phyloP scores from a whole-genome alignment of 2,329 filamentous ascomycete genomes.

The Cladosporium sp. region DNA sequence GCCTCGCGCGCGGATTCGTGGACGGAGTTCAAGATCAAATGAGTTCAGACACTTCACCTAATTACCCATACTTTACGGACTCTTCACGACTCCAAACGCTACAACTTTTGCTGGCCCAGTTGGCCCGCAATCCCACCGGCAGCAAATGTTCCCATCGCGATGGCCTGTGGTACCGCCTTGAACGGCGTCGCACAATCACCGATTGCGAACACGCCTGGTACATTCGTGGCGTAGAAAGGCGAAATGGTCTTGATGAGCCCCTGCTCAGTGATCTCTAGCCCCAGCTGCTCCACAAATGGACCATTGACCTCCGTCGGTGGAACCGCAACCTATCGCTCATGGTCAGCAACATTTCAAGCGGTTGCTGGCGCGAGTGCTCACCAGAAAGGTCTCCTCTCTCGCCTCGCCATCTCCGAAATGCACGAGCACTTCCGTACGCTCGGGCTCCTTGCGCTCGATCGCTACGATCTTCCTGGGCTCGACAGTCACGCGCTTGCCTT shows the following conservation, averaged over 20 bases:
- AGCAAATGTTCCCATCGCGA: conserved; percentile 17
- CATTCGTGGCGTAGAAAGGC: neutral
- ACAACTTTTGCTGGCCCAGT: neutral
- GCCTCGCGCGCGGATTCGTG: neutral
- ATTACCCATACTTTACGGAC: no score
- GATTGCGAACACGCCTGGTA: conserved; percentile 2
- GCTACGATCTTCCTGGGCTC: neutral
- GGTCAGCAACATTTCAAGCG: neutral
- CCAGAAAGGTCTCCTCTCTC: neutral
- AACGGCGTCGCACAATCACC: conserved; percentile 10
- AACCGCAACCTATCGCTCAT: neutral
- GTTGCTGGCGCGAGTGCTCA: neutral
- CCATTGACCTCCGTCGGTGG: neutral
- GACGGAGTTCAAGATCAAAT: neutral
- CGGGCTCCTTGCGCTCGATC: neutral
- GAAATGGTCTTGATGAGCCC: neutral
- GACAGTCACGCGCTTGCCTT: neutral
- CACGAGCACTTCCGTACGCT: neutral
- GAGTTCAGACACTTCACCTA: neutral
- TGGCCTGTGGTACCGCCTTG: conserved; percentile 2
- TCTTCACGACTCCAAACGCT: neutral
- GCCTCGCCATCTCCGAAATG: neutral
- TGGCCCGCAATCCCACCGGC: conserved; percentile 9
- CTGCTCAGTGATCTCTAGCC: neutral
- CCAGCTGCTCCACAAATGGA: conserved; percentile 6